A percentile compares a stretch with the other conserved stretches of the same genome.
Conservation (phyloP, 2,329 filamentous ascomycete genomes). For the Tolypocladium tundrense region DNA sequence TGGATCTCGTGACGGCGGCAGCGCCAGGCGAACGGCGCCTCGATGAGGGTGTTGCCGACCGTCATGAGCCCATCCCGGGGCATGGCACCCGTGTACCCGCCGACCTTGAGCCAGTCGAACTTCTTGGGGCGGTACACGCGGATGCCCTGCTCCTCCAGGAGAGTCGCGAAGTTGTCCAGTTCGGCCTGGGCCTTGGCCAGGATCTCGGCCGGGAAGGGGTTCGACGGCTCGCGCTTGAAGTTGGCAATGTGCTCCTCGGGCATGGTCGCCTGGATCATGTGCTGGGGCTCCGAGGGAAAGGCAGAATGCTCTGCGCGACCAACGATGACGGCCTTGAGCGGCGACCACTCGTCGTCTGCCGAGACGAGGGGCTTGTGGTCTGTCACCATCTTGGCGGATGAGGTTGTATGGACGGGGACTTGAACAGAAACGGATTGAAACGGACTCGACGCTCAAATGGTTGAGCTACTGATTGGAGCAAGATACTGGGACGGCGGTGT, state of each 20-base stretch:
- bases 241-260: not conserved
- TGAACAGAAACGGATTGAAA: not conserved
- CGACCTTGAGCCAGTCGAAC: not conserved
- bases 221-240: not conserved
- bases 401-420: not conserved
- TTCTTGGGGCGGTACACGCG: not conserved
- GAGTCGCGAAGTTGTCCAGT: not conserved
- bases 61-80: not conserved
- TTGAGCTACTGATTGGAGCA: not conserved
- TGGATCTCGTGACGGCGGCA: slow-evolving; percentile 1
- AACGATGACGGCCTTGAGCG: slow-evolving; percentile 2
- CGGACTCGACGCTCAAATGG: not conserved
- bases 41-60: not conserved
- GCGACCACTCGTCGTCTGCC: slow-evolving; percentile 3
- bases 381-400: not conserved
- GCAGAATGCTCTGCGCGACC: slow-evolving; percentile 2
- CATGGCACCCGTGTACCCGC: not conserved
- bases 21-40: not conserved
- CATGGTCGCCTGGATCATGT: slow-evolving; percentile 2
- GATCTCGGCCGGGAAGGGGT: not conserved
- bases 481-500: not conserved
- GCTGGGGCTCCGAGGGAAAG: slow-evolving; percentile 1
- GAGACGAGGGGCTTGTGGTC: not conserved
- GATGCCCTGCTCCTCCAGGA: not conserved
- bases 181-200: not conserved